A percentile compares a stretch with the other conserved stretches of the same genome.
Evolutionary conservation across 768 basidiomycete species (phyloP).

Genomic region (Pleurotus pulmonarius): DNA sequence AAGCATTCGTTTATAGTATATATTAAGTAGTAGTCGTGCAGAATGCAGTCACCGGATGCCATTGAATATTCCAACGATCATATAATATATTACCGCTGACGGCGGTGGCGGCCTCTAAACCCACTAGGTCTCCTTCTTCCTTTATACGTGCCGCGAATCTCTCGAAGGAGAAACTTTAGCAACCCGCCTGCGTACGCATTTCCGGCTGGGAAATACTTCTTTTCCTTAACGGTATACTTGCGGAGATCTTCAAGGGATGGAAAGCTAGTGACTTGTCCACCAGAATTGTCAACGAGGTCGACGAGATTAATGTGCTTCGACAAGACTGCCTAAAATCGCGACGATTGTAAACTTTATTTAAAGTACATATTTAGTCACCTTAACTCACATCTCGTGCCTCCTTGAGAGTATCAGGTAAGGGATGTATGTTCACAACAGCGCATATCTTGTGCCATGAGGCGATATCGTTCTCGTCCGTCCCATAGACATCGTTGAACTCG

Average conservation of each 20-base stretch:
- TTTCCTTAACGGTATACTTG: conserved; percentile 20
- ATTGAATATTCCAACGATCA: too few species aligned
- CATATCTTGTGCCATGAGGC: conserved; percentile 26
- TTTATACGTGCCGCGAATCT: conserved; percentile 13
- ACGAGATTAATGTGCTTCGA: conserved; percentile 34
- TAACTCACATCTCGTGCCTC: conserved; percentile 22
- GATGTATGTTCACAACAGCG: conserved; percentile 19
- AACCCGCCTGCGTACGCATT: conserved; percentile 27
- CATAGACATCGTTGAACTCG: conserved; percentile 31
- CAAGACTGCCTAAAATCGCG: conserved; percentile 18
- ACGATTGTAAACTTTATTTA: background rate
- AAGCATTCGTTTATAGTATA: too few species aligned
- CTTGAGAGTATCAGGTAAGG: conserved; percentile 21
- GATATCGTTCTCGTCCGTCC: conserved; percentile 25
- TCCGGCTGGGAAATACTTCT: conserved; percentile 28
- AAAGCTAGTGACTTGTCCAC: conserved; percentile 15
- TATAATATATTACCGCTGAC: too few species aligned
- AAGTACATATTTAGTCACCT: background rate
- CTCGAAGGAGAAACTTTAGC: conserved; percentile 25
- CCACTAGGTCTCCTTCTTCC: background rate
- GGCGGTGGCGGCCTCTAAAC: background rate
- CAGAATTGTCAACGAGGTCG: conserved; percentile 27
- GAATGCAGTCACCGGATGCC: too few species aligned
- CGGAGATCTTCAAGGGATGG: conserved; percentile 22
- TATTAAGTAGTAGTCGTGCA: too few species aligned